Evolutionary conservation across 805 yeast species (phyloP).

Genomic region (Wickerhamomyces chaumierensis): DNA sequence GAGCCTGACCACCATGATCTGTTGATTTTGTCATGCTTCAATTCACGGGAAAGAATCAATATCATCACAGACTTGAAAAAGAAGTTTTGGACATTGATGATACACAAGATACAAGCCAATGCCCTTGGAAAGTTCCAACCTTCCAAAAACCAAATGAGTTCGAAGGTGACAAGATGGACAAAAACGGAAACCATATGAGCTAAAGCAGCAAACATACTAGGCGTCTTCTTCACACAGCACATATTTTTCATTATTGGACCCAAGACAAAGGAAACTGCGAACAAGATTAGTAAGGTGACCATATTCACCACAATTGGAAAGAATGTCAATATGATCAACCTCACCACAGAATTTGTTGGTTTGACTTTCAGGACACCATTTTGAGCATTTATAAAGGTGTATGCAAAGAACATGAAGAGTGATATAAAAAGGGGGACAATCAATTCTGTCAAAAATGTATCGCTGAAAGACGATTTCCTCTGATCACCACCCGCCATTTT

Average conservation of each 20-base stretch:
- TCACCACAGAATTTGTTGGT: constrained; percentile 45
- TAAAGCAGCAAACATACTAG: constrained; percentile 41
- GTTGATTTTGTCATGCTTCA: constrained; percentile 46
- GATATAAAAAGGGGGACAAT: constrained; percentile 63
- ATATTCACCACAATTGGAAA: constrained; percentile 35
- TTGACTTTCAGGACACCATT: constrained; percentile 55
- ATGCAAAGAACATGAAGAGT: constrained; percentile 59
- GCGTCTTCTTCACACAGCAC: constrained; percentile 31
- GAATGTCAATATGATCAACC: constrained; percentile 44
- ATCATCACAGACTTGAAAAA: constrained; percentile 42
- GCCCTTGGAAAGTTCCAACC: constrained; percentile 53
- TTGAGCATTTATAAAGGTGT: constrained; percentile 74
- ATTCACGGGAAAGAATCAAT: constrained; percentile 48
- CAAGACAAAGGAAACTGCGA: constrained; percentile 31
- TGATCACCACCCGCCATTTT: constrained; percentile 40
- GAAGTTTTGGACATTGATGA: constrained; percentile 43
- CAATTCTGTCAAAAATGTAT: constrained; percentile 72
- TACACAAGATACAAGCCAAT: constrained; percentile 47
- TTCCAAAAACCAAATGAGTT: constrained; percentile 56
- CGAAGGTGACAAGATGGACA: constrained; percentile 44
- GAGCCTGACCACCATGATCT: constrained; percentile 74
- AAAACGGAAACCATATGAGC: constrained; percentile 46
- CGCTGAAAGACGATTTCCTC: constrained; percentile 67
- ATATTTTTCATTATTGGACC: constrained; percentile 33
- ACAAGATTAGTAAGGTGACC: constrained; percentile 22